phyloP scores from a whole-genome alignment of 164 flowering plant genomes.

The Vitis cinerea region DNA sequence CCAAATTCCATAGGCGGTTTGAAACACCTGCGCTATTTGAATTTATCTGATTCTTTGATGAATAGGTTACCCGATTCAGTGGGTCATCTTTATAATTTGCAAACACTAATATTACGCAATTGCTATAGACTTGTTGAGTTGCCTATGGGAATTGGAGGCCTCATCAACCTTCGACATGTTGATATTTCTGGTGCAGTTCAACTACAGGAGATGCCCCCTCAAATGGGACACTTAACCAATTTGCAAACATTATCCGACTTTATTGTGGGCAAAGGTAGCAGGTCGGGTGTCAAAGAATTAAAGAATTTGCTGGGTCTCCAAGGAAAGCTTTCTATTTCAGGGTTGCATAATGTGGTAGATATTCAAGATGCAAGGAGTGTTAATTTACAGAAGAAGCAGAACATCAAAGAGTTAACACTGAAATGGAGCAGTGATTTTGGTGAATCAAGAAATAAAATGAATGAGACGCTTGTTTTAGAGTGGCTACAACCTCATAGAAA shows the following conservation, averaged over 20 bases:
- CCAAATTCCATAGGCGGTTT: constrained; percentile 10
- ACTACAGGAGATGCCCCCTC: constrained; percentile 3
- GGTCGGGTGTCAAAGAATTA: constrained; percentile 6
- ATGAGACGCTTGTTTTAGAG: constrained; percentile 4
- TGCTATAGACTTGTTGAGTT: not conserved
- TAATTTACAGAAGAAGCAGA: not conserved
- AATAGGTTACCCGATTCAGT: constrained; percentile 12
- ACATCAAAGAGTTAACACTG: constrained; percentile 1
- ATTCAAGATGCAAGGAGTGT: not conserved
- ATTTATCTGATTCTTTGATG: constrained; percentile 10
- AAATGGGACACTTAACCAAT: constrained; percentile 9
- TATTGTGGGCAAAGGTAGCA: not conserved
- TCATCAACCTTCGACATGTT: constrained; percentile 12
- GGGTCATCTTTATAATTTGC: constrained; percentile 6
- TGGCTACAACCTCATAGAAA: constrained; percentile 9
- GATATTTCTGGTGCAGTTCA: not conserved
- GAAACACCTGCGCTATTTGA: constrained; percentile 16
- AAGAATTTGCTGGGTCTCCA: not conserved
- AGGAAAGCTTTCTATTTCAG: constrained; percentile 11
- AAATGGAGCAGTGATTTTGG: not conserved
- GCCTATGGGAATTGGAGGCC: constrained; percentile 1
- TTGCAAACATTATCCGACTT: constrained; percentile 11
- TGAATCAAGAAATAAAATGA: not conserved
- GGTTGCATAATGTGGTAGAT: constrained; percentile 8
- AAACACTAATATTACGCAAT: constrained; percentile 8